These are phyloP conservation scores for Malus sylvestris DNA, from an alignment of 306 rosid species.

Conservation along the genomic window DNA sequence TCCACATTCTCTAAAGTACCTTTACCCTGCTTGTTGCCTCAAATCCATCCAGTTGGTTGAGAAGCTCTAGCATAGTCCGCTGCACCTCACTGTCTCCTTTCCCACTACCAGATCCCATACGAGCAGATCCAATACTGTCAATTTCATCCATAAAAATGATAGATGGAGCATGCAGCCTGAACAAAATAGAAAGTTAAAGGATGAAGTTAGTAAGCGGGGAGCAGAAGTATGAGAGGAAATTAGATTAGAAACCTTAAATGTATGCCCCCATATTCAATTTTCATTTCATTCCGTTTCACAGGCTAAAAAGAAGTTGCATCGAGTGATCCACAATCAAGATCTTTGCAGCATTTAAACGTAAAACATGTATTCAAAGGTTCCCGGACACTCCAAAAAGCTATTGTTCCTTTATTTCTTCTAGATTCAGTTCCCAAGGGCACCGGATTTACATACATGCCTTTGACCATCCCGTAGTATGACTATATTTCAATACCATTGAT, in stretches of 20 bases:
- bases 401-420: background rate
- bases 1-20: slow-evolving; percentile 28
- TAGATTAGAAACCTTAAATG: background rate
- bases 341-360: background rate
- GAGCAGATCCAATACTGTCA: slow-evolving; percentile 86
- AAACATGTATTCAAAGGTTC: background rate
- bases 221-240: background rate
- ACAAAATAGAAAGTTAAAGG: background rate
- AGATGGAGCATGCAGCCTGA: slow-evolving; percentile 26
- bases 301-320: background rate
- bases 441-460: background rate
- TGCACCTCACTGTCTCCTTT: slow-evolving; percentile 99
- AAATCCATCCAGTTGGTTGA: slow-evolving; percentile 98
- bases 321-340: background rate
- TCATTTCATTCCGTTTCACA: background rate
- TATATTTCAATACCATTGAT: background rate
- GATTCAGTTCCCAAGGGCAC: background rate
- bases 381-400: background rate
- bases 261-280: background rate
- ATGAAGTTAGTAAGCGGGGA: background rate
- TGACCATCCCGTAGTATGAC: background rate
- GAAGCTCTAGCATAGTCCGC: slow-evolving; percentile 97
- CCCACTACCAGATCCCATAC: slow-evolving; percentile 99
- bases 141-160: background rate
- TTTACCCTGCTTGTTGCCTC: slow-evolving; percentile 97